Evolutionary conservation across 78 protist species (phyloP), one percentile per base, ranked within the genome.

Genomic region (Mastigamoeba balamuthi): DNA sequence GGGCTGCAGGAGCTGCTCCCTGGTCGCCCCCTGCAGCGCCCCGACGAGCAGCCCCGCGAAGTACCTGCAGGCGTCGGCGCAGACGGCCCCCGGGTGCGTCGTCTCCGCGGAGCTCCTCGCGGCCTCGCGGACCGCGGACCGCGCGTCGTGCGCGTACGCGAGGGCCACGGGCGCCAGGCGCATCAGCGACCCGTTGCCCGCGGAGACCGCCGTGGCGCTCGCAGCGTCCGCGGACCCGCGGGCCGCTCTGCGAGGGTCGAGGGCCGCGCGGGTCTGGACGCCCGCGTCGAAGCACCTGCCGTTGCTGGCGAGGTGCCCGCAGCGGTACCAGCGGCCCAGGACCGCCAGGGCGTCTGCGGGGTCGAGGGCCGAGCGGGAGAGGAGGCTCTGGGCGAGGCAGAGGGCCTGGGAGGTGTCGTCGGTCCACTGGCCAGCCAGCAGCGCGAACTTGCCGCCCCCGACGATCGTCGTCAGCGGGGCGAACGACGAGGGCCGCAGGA

Each of bases 211-310:
- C 23, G 74, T 66, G 5, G 30, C 43, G 23, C 53, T 6, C 10
- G 42, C 76, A 8, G 5, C 5, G 28, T 68, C 25, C 10, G 4
- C 6, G 6, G 4, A 5, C 8, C 40, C 30, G 52, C 73, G 23
- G 64, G 6, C 71, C 7, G 30, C 6, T 6, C 28, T 6, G 36
- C 28, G 39, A 27, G 29, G 33, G 25, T 38, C 5, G 77, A 79
- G 36, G 27, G 82, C 52, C 9, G 4, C 64, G 10, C 70, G 70
- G 9, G 36, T 28, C n/a, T 25, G n/a, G 25, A 66, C 73, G 25
- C 83, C 83, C 23, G 73, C 73, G 71, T 79, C 83, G 40, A 79
- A 79, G 35, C 83, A 77, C 63, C 42, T 78, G 29, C 83, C 85
- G 28, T 25, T 79, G 6, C 66, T 8, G 6, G 85, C 4, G 27